Evolutionary conservation across 176 grass and related monocot genomes (phyloP).

Genomic region (Lolium multiflorum): DNA sequence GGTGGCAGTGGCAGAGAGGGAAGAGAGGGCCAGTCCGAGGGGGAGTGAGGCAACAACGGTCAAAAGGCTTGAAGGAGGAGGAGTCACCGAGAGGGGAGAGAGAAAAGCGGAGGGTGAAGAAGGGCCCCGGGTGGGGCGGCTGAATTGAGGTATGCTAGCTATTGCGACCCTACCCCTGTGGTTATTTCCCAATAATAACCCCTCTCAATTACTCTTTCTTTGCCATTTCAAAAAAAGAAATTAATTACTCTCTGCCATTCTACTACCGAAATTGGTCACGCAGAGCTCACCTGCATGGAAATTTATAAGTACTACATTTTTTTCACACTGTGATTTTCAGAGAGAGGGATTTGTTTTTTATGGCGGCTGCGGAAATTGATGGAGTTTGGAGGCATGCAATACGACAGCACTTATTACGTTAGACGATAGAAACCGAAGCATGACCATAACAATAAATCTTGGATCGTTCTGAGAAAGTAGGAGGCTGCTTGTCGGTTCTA

Average conservation of each 20-base stretch:
- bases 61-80: constrained; percentile 57
- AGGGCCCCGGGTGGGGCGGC: not conserved
- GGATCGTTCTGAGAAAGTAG: constrained; percentile 11
- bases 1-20: constrained; percentile 8
- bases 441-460: constrained; percentile 15
- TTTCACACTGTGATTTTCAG: not conserved
- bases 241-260: constrained; percentile 1
- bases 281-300: no score
- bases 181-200: constrained; percentile 42
- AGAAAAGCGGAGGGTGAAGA: not conserved
- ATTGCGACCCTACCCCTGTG: constrained; percentile 5
- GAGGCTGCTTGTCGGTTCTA: not conserved
- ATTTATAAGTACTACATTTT: no score
- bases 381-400: constrained; percentile 11
- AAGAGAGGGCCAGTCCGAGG: not conserved
- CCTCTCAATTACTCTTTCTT: constrained; percentile 21
- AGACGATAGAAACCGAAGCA: constrained; percentile 38
- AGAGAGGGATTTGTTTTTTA: not conserved
- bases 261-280: not conserved
- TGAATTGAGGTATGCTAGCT: constrained; percentile 10
- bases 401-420: constrained; percentile 7
- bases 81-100: constrained; percentile 28
- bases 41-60: constrained; percentile 59
- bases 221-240: not conserved
- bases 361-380: not conserved